A percentile compares a stretch with the other conserved stretches of the same genome.
phyloP scores from a whole-genome alignment of 495 filamentous ascomycete species.

The Astrocystis sublimbata region DNA sequence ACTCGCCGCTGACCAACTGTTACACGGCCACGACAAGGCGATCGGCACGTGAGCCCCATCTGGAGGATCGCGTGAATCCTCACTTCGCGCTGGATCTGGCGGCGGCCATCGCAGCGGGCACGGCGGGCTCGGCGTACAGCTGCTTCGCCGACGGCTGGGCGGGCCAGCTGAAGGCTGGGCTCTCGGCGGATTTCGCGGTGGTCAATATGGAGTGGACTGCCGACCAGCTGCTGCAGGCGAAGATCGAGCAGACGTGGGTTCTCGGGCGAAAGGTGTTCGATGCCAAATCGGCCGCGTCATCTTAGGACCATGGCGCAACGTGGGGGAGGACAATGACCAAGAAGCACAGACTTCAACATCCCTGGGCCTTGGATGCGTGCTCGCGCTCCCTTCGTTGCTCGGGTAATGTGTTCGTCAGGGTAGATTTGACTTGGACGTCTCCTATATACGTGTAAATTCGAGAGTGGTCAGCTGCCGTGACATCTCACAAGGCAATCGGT shows the following conservation, averaged over 20 bases:
- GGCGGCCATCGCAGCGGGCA: constrained; percentile 56
- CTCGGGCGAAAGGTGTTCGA: constrained; percentile 52
- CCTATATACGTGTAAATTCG: too few species aligned
- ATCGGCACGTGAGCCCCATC: constrained; percentile 53
- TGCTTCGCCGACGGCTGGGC: constrained; percentile 57
- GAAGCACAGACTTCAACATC: neutral
- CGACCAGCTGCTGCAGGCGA: constrained; percentile 53
- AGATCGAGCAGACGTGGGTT: constrained; percentile 58
- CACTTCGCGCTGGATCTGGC: constrained; percentile 53
- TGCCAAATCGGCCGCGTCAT: constrained; percentile 10
- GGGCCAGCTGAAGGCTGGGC: constrained; percentile 50
- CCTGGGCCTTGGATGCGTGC: neutral
- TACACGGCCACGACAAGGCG: constrained; percentile 61
- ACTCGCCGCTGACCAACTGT: constrained; percentile 56
- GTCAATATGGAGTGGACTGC: constrained; percentile 59
- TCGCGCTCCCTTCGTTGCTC: neutral
- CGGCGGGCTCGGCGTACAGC: constrained; percentile 59
- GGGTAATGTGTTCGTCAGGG: neutral
- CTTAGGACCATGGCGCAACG: neutral
- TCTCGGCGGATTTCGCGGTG: constrained; percentile 59
- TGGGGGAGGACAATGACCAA: constrained; percentile 1
- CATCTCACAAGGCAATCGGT: too few species aligned
- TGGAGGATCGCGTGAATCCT: constrained; percentile 50
- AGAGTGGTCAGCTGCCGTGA: too few species aligned
- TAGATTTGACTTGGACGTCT: neutral